phyloP scores from a whole-genome alignment of 139 green algal species.

The Micractinium conductrix region DNA sequence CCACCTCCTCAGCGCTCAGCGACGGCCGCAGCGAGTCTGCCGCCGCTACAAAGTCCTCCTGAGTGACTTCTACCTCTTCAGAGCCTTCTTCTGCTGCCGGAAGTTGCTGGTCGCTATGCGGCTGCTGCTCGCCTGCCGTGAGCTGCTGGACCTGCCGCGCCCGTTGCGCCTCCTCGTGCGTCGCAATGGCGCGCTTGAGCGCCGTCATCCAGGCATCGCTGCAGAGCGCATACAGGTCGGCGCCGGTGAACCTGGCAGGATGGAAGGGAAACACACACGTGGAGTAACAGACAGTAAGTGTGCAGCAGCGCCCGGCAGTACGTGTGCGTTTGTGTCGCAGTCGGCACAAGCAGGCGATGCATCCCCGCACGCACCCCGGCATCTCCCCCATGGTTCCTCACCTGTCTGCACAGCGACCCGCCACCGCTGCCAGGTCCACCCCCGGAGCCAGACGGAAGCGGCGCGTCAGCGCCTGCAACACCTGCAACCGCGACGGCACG shows the following conservation, averaged over 20 bases:
- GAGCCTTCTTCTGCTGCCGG: not conserved
- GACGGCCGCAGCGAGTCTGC: conserved; percentile 75
- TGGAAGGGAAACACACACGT: not conserved
- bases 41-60: conserved; percentile 74
- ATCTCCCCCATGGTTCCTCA: not conserved
- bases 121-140: not conserved
- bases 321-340: not conserved
- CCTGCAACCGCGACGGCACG: conserved; percentile 41
- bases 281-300: not conserved
- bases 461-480: conserved; percentile 85
- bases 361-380: not conserved
- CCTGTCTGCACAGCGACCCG: conserved; percentile 56
- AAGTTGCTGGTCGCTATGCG: not conserved
- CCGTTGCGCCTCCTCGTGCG: not conserved
- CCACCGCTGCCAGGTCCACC: conserved; percentile 74
- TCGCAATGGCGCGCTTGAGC: conserved; percentile 60
- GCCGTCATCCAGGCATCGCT: conserved; percentile 92
- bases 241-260: conserved; percentile 77
- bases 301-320: not conserved
- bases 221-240: conserved; percentile 95
- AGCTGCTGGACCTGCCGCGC: not conserved
- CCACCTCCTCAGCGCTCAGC: conserved; percentile 81
- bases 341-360: not conserved
- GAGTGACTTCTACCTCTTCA: conserved; percentile 56
- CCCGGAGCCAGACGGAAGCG: conserved; percentile 80